A percentile compares a stretch with the other conserved stretches of the same genome.
Evolutionary conservation across 306 rosid species (phyloP).

Genomic region (Arachis hypogaea): DNA sequence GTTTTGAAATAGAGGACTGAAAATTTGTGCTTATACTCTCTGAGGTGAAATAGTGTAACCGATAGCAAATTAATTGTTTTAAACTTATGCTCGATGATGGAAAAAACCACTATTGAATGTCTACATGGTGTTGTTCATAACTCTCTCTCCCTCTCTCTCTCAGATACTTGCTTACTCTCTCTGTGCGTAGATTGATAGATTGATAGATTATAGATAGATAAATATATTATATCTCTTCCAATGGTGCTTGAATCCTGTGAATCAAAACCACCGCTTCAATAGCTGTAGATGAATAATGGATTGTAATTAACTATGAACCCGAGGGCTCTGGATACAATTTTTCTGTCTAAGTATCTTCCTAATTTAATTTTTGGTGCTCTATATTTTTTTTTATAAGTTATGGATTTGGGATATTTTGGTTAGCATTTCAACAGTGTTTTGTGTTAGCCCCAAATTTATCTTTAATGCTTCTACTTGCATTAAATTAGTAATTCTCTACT

Average conservation of each 20-base stretch:
- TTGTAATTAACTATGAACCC: conserved; percentile 40
- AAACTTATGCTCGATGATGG: conserved; percentile 40
- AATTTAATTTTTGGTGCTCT: neutral
- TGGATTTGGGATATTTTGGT: neutral
- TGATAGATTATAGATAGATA: neutral
- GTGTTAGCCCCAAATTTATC: too few species aligned
- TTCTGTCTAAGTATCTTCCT: neutral
- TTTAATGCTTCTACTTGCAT: neutral
- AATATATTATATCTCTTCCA: too few species aligned
- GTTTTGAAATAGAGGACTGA: neutral
- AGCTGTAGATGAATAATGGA: conserved; percentile 40
- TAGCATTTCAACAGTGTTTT: neutral
- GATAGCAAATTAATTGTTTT: neutral
- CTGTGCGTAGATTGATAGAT: neutral
- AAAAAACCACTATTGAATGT: conserved; percentile 19
- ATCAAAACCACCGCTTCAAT: conserved; percentile 22
- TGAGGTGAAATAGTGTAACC: neutral
- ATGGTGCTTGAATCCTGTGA: conserved; percentile 43
- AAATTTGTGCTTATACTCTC: neutral
- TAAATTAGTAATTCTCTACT: neutral
- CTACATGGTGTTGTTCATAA: conserved; percentile 36
- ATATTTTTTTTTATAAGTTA: too few species aligned
- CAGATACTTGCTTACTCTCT: neutral
- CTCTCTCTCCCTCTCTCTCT: conserved; percentile 24
- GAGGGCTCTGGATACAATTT: conserved; percentile 35